Base-by-base conservation (phyloP, 306 rosid species). In the Prosopis cineraria region DNA sequence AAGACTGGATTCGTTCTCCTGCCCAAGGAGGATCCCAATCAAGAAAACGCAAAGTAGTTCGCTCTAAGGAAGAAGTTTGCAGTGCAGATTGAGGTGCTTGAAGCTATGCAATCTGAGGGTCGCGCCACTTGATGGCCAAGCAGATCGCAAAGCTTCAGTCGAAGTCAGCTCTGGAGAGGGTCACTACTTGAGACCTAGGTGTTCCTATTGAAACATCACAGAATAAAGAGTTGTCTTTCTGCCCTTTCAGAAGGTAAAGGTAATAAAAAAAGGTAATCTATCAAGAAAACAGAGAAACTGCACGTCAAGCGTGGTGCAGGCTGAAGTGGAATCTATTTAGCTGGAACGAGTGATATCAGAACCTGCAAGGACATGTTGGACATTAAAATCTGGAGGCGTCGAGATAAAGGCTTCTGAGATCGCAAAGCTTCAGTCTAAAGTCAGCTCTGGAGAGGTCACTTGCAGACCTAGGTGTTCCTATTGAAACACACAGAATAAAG, bases 31-130 rank as follows among this genome's bases (percentile, higher is more conserved):
- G 89, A 89, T 33, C 78, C 81, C 20, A 68, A 77, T 78, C 82
- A 69, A 48, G 94, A 77, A 65, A 75, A 71, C 20, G 73, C 59
- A 94, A 88, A 81, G 77, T 88, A 62, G 84, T 94, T 53, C 91
- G 98, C 93, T 65, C 81, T 94, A 78, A 58, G 95, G 85, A 94
- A 92, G 79, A 94, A 94, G 93, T 81, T 81, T 94, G 87, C 98
- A 94, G 91, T n/a, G n/a, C 98, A 94, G 87, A 92, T 94, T 87
- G 96, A 90, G 85, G 89, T 92, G 96, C 98, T 94, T 27, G 95
- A 94, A 87, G 91, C 64, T 34, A 92, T 92, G 86, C 95, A 88
- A 81, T 85, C 88, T 19, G 76, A 56, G 31, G 98, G 96, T 63
- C 79, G 83, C 81, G 77, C 83, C 98, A n/a, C n/a, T 94, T 9